These are phyloP conservation scores for Sclerotinia sclerotiorum DNA, from an alignment of 2,329 filamentous ascomycete species.

Conservation along the genomic window DNA sequence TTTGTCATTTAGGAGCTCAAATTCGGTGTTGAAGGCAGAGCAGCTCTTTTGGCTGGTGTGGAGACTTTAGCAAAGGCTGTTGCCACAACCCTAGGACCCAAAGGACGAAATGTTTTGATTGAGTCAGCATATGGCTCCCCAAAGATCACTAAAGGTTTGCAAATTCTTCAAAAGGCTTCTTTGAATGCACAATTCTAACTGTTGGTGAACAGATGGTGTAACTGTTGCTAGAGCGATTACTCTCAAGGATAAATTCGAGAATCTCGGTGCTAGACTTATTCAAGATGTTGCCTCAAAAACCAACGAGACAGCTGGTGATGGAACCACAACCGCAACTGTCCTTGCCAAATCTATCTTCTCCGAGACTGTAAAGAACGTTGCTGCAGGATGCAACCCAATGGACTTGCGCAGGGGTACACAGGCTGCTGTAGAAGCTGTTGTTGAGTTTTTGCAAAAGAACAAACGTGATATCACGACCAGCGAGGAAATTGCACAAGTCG, in stretches of 20 bases:
- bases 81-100: constrained; percentile 92
- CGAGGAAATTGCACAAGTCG: constrained; percentile 95
- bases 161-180: neutral
- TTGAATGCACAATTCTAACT: neutral
- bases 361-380: constrained; percentile 99
- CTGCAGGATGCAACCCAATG: constrained; percentile 99
- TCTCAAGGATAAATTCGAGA: constrained; percentile 99
- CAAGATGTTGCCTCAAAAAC: constrained; percentile 99
- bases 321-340: constrained; percentile 96
- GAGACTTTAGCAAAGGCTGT: constrained; percentile 97
- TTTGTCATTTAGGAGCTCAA: constrained; percentile 75
- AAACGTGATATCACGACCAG: constrained; percentile 98
- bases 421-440: constrained; percentile 90
- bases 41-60: constrained; percentile 85
- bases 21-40: constrained; percentile 93
- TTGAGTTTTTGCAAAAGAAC: constrained; percentile 91
- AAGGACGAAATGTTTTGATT: constrained; percentile 97
- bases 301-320: constrained; percentile 97
- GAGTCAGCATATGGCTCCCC: constrained; percentile 98
- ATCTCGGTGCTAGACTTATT: constrained; percentile 92
- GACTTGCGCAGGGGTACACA: constrained; percentile 96
- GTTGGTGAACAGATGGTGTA: constrained; percentile 66
- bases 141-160: constrained; percentile 97
- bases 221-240: constrained; percentile 86
- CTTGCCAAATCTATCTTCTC: constrained; percentile 98